Evolutionary conservation across 1,139 yeast genomes (phyloP).

Genomic region (Saccharomyces hybrid): DNA sequence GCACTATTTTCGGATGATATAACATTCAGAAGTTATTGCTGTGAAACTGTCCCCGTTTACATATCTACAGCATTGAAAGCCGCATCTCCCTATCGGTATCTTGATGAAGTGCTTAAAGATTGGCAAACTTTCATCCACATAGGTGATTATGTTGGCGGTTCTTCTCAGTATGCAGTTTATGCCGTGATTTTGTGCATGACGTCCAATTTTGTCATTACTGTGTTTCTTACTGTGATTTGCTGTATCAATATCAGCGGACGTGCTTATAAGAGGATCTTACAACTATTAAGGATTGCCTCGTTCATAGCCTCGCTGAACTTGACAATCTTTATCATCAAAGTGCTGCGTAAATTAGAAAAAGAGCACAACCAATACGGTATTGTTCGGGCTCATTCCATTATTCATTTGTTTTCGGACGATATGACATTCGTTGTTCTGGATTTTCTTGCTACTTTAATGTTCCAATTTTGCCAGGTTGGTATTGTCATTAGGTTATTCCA

Average conservation of each 20-base stretch:
- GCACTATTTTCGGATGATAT: conserved; percentile 16
- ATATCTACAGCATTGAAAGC: conserved; percentile 28
- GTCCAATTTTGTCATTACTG: conserved; percentile 56
- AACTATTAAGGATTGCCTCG: conserved; percentile 41
- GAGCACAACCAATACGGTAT: conserved; percentile 50
- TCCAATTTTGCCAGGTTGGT: conserved; percentile 70
- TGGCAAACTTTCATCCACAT: conserved; percentile 24
- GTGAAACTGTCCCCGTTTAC: conserved; percentile 27
- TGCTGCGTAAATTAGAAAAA: conserved; percentile 38
- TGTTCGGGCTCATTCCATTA: conserved; percentile 45
- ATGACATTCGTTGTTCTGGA: conserved; percentile 53
- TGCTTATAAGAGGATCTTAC: conserved; percentile 34
- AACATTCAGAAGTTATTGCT: conserved; percentile 24
- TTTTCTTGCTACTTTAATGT: conserved; percentile 50
- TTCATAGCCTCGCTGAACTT: conserved; percentile 48
- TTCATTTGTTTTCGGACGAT: conserved; percentile 42
- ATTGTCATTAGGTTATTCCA: conserved; percentile 65
- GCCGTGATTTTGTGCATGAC: conserved; percentile 57
- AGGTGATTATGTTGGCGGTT: conserved; percentile 32
- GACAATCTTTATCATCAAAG: conserved; percentile 42
- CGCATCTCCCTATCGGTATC: conserved; percentile 17
- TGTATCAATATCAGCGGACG: conserved; percentile 42
- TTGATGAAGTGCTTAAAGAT: conserved; percentile 15
- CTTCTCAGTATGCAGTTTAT: conserved; percentile 50
- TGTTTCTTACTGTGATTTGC: conserved; percentile 57